Base-by-base conservation (phyloP, 805 yeast species). In the Torulaspora franciscae region DNA sequence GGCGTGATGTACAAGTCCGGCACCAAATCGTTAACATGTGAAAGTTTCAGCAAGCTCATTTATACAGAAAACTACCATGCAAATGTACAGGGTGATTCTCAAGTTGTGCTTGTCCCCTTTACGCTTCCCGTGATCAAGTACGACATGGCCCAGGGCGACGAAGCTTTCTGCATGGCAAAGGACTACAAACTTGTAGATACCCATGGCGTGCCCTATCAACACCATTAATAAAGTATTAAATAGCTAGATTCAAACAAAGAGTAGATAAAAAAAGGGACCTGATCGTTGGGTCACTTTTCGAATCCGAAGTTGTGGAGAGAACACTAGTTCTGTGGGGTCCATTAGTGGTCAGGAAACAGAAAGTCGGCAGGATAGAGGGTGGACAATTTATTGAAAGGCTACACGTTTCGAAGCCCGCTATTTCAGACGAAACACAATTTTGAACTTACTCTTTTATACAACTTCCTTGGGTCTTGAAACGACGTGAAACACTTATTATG, bases 1-100 rank as follows among this genome's bases (percentile, higher is more conserved):
- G 85, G 85, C 1, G 71, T 81, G 0, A 55, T 81, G 23, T 49
- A 77, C 3, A 67, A 65, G 22, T 26, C 41, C 6, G 35, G 32
- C 2, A 33, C 38, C 2, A 42, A 35, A 22, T 33, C 40, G 4
- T 23, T 59, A 10, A 25, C 15, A 4, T 54, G 61, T 43, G 42
- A 35, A n/a, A 59, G 61, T 27, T 57, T 56, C 34, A 38, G 35
- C 10, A 56, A 55, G 28, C 46, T 51, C 5, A 48, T 57, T 7
- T 57, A 60, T 37, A 45, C 42, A 11, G 40, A 29, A 10, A 15
- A 32, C n/a, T 11, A 17, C 14, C 23, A 30, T 13, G 13, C 9
- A 5, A 4, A 17, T 15, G 7, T 22, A 10, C 22, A 2, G 14
- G 5, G 17, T 11, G 10, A 29, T 13, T 23, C 37, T 2, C 23